These are phyloP conservation scores for Cyphellophora attinorum DNA, from an alignment of 2,329 filamentous ascomycete genomes.

Conservation along the genomic window DNA sequence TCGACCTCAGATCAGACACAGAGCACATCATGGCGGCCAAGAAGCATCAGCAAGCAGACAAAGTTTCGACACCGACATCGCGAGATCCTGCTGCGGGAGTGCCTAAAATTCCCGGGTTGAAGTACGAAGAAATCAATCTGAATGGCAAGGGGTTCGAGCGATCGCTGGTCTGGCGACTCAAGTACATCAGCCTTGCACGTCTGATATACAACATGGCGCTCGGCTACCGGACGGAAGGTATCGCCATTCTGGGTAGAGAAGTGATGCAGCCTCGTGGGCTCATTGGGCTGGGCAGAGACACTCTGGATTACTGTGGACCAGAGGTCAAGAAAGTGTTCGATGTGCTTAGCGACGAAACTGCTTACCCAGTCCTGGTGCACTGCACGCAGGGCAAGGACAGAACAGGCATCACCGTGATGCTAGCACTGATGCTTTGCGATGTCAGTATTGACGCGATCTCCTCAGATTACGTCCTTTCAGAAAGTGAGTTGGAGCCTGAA, in stretches of 20 bases:
- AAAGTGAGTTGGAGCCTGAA: conserved; percentile 51
- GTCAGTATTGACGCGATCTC: conserved; percentile 45
- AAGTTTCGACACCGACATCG: conserved; percentile 25
- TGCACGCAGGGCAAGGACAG: conserved; percentile 88
- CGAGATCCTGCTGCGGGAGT: conserved; percentile 46
- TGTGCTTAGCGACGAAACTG: conserved; percentile 43
- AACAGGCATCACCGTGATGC: conserved; percentile 60
- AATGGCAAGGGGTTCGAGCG: conserved; percentile 64
- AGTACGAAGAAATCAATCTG: conserved; percentile 60
- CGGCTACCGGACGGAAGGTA: conserved; percentile 60
- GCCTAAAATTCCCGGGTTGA: conserved; percentile 53
- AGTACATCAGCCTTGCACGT: conserved; percentile 49
- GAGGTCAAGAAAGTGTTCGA: conserved; percentile 63
- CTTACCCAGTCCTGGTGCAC: conserved; percentile 62
- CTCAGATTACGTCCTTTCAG: conserved; percentile 62
- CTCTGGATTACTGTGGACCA: conserved; percentile 55
- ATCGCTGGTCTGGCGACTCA: conserved; percentile 57
- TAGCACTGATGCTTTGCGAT: conserved; percentile 56
- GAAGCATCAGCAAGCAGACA: conserved; percentile 43
- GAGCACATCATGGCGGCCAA: conserved; percentile 61
- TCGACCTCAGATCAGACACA: conserved; percentile 74
- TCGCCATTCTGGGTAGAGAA: conserved; percentile 58
- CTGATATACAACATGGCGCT: conserved; percentile 54
- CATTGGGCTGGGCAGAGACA: conserved; percentile 58
- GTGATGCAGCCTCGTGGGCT: conserved; percentile 67